Percentiles rank a stretch among this genome's conserved stretches.
Conservation (phyloP, 768 basidiomycete species). For the Lentinus tigrinus region DNA sequence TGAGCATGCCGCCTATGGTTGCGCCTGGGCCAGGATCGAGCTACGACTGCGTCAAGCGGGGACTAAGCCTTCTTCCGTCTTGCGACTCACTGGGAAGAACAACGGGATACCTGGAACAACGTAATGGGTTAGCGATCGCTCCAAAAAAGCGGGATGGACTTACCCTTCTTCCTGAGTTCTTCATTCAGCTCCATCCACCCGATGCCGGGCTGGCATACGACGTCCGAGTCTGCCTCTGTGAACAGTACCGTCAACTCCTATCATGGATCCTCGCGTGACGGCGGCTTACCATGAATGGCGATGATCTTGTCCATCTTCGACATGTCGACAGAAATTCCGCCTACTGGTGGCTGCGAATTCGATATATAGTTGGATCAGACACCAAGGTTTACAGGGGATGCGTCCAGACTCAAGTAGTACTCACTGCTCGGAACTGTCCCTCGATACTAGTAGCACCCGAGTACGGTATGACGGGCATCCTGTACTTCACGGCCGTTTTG, state of each 20-base stretch:
- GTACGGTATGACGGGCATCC: conserved; percentile 77
- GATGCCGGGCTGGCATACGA: conserved; percentile 73
- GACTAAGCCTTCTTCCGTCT: background rate
- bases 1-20: conserved; percentile 84
- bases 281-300: conserved; percentile 65
- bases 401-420: no score
- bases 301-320: conserved; percentile 77
- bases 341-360: conserved; percentile 30
- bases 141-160: background rate
- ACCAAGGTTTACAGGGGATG: no score
- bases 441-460: conserved; percentile 83
- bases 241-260: background rate
- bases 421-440: conserved; percentile 68
- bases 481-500: conserved; percentile 68
- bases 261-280: background rate
- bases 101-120: conserved; percentile 59
- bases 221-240: conserved; percentile 26
- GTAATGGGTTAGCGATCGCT: background rate
- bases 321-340: conserved; percentile 81
- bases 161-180: conserved; percentile 58
- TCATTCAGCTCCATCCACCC: conserved; percentile 75
- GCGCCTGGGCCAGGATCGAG: conserved; percentile 78
- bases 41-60: conserved; percentile 31
- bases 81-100: conserved; percentile 70
- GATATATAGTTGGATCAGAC: no score